Evolutionary conservation across 2,329 filamentous ascomycete genomes (phyloP), one percentile per base, ranked within the genome.

Genomic region (Monilinia fructigena): DNA sequence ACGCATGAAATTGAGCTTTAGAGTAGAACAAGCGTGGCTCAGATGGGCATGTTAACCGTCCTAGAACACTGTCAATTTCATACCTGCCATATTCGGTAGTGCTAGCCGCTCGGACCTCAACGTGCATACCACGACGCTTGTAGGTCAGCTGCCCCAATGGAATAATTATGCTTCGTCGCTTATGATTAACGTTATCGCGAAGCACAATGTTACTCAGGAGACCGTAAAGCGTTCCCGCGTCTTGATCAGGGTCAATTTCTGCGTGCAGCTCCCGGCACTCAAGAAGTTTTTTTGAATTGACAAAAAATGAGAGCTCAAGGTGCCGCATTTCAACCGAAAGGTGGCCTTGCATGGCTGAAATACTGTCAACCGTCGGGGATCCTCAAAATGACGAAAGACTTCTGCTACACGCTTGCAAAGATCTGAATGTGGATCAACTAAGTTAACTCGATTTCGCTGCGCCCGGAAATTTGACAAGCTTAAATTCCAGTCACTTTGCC

Each of bases 1-100:
- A 75, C 0, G 87, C 87, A 71, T 91, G 88, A 0, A 86, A 74
- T 4, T 81, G 75, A 0, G 86, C 86, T 70, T 87, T 88, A 1
- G 77, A 77, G 65, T 86, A 87, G 0, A 86, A 75, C 0, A 86
- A 75, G 0, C 73, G 73, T 0, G 84, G 84, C 55, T 89, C 87
- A 0, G 83, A 77, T 0, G 86, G 79, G 48, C 86, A 88, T 3
- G 83, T 80, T 0, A 91, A 74, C 0, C 84, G 80, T 0, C 83
- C 82, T 2, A 91, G 77, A 0, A 28, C 4, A 28, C 4, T 28
- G 28, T 28, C 28, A 4, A 28, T 28, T 28, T 28, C 28, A 4
- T 3, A 28, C 4, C 28, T 3, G 28, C 28, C 28, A 28, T 28
- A 28, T 28, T 28, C 3, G 28, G 28, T 28, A 28, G 28, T 28